A percentile compares a stretch with the other conserved stretches of the same genome.
Evolutionary conservation across 2,329 filamentous ascomycete species (phyloP).

Genomic region (Verticillium klebahnii): DNA sequence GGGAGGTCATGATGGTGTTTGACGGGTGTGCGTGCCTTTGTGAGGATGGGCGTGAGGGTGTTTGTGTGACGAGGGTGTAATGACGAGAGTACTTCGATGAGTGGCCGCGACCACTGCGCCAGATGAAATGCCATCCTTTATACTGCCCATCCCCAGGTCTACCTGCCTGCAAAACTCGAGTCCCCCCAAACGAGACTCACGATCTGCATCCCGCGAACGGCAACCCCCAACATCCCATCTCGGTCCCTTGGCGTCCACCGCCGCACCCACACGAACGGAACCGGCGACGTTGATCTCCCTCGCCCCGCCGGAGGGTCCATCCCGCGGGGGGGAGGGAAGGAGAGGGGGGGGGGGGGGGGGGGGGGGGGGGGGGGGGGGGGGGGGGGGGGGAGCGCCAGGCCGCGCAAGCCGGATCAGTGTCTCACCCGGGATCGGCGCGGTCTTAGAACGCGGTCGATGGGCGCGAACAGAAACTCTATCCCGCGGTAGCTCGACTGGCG

Average conservation of each 20-base stretch:
- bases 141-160: background rate
- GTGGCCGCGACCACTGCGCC: background rate
- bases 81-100: background rate
- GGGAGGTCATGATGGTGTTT: conserved; percentile 11
- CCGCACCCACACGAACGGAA: background rate
- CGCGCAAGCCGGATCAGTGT: background rate
- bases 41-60: background rate
- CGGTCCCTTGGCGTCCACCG: background rate
- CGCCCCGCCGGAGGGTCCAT: background rate
- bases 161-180: background rate
- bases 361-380: too few species aligned
- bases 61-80: background rate
- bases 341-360: too few species aligned
- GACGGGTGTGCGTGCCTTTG: background rate
- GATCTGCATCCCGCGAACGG: background rate
- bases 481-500: background rate
- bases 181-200: background rate
- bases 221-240: background rate
- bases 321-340: background rate
- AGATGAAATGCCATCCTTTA: background rate
- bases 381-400: background rate
- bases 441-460: background rate
- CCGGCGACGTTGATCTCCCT: background rate
- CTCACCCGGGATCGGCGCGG: background rate
- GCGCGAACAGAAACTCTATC: background rate